A percentile compares a stretch with the other conserved stretches of the same genome.
These are phyloP conservation scores for Melaleuca quinquenervia DNA, from an alignment of 345 rosid species.

Conservation along the genomic window DNA sequence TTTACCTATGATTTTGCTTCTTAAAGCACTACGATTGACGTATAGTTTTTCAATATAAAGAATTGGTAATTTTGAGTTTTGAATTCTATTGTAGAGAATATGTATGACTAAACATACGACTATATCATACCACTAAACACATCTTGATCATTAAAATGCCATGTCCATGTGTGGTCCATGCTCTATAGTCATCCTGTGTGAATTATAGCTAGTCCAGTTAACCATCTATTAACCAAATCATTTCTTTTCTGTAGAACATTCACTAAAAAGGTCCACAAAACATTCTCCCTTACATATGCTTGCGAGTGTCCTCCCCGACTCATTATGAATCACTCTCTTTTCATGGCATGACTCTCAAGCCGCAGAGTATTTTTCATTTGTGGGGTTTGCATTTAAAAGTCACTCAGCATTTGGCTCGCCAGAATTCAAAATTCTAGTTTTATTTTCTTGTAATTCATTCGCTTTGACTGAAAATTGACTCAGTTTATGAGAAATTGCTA, in stretches of 20 bases:
- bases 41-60: neutral
- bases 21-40: no score
- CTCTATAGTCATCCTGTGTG: neutral
- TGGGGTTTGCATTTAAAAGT: neutral
- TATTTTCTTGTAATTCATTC: neutral
- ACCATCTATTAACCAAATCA: neutral
- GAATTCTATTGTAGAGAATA: neutral
- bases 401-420: neutral
- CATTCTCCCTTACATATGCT: no score
- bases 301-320: neutral
- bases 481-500: no score
- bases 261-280: neutral
- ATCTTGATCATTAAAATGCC: no score
- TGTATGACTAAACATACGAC: no score
- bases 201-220: neutral
- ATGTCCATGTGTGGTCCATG: neutral
- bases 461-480: neutral
- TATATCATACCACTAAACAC: neutral
- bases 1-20: neutral
- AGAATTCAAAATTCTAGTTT: fast-evolving
- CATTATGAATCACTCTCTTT: neutral
- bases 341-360: neutral
- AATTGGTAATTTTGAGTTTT: no score
- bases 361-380: no score
- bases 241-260: neutral